Conservation (phyloP, 176 grass and related monocot genomes). For the Thalia dealbata region DNA sequence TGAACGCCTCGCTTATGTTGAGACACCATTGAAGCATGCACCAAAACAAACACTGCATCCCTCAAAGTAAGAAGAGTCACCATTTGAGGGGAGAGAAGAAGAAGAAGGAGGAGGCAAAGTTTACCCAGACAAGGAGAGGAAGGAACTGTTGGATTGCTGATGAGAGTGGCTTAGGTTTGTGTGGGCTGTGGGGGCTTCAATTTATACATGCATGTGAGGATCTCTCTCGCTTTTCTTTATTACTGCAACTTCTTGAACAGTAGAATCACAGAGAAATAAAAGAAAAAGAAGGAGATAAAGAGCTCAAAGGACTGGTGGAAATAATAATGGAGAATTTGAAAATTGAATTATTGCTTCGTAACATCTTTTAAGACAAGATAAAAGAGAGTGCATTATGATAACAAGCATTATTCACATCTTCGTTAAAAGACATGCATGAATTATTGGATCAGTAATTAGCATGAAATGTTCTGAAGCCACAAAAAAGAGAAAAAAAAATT, state of each 20-base stretch:
- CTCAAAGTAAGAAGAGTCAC: background rate
- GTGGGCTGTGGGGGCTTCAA: background rate
- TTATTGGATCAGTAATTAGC: too few relatives aligned
- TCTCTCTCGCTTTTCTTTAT: conserved; percentile 6
- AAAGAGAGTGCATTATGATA: too few relatives aligned
- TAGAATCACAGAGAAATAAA: conserved; percentile 25
- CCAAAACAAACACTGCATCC: background rate
- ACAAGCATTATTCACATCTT: too few relatives aligned
- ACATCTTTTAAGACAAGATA: conserved; percentile 20
- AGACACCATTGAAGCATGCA: background rate
- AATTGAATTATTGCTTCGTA: conserved; percentile 1
- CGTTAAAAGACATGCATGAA: too few relatives aligned
- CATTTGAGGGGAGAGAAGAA: background rate
- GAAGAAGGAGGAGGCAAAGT: too few relatives aligned
- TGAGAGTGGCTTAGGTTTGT: background rate
- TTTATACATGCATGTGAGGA: conserved; percentile 8
- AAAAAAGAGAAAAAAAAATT: too few relatives aligned
- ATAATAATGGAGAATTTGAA: conserved; percentile 7
- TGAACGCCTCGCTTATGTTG: too few relatives aligned
- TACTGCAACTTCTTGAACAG: conserved; percentile 1
- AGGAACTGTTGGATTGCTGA: background rate
- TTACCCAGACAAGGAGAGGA: background rate
- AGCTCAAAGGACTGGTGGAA: background rate
- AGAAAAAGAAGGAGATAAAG: conserved; percentile 20
- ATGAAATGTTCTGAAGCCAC: too few relatives aligned